A percentile compares a stretch with the other conserved stretches of the same genome.
Evolutionary conservation across 176 grass and related monocot genomes (phyloP).

Genomic region (Miscanthus lutarioriparius): DNA sequence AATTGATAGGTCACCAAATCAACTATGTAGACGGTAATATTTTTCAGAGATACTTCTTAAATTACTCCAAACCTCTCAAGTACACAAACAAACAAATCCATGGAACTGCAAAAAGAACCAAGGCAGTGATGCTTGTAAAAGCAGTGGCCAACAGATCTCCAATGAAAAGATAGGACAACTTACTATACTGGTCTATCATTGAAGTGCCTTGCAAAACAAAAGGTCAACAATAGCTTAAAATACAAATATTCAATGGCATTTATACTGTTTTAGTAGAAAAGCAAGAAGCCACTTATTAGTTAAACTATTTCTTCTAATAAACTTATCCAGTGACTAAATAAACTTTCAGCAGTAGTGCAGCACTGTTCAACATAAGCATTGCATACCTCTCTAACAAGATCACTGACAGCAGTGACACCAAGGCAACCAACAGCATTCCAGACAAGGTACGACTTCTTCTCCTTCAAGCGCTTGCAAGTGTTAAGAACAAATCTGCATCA

Average conservation of each 20-base stretch:
- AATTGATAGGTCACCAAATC: slow-evolving; percentile 40
- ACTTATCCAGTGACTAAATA: not conserved
- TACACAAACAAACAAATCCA: slow-evolving; percentile 58
- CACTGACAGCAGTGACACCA: slow-evolving; percentile 68
- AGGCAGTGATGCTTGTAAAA: slow-evolving; percentile 43
- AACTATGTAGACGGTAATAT: slow-evolving; percentile 37
- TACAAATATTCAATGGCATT: not conserved
- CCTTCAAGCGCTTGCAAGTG: slow-evolving; percentile 78
- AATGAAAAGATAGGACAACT: slow-evolving; percentile 17
- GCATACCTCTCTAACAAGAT: slow-evolving; percentile 86
- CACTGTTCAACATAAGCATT: slow-evolving; percentile 20
- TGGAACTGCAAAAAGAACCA: slow-evolving; percentile 47
- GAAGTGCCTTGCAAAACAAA: not conserved
- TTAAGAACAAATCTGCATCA: slow-evolving; percentile 72
- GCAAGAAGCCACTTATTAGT: not conserved
- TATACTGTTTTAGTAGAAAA: not conserved
- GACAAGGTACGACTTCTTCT: slow-evolving; percentile 82
- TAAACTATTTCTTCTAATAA: not conserved
- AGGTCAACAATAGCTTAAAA: not conserved
- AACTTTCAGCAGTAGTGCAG: not conserved
- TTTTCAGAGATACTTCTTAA: slow-evolving; percentile 36
- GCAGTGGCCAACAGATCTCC: slow-evolving; percentile 25
- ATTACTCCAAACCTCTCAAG: slow-evolving; percentile 51
- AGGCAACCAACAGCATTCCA: slow-evolving; percentile 87
- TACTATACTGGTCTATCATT: not conserved